Base-by-base conservation (phyloP, 2,329 filamentous ascomycete species). In the Bipolaris oryzae region DNA sequence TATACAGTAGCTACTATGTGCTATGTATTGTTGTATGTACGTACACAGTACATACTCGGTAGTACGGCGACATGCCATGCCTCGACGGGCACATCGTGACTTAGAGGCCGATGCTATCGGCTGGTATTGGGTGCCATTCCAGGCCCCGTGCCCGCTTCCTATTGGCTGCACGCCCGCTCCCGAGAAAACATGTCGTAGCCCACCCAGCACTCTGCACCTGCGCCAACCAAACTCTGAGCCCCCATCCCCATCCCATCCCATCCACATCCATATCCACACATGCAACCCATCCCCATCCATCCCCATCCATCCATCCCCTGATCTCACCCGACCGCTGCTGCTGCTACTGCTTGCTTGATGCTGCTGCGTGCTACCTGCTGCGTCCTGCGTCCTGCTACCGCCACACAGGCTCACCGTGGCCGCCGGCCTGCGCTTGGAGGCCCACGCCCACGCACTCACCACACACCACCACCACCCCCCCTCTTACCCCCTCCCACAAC, bases 171-270 rank as follows among this genome's bases (percentile, higher is more conserved):
- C 45, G 50, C 45, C 46, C 37, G 39, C 47, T 35, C 55, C 44
- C 41, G 59, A 57, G 53, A 58, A 64, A 59, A 58, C 43, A 59
- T 44, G 52, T 55, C 56, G 58, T 63, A 57, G 60, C 55, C 53
- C 62, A 62, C 55, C 33, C 33, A 34, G 33, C 33, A 34, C 33
- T 7, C 33, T 15, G 15, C 33, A 34, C 41, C 43, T 70, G 65
- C 68, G 58, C 64, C 66, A 64, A 60, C 66, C 68, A 73, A 62
- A 67, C 61, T 68, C 64, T 64, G 62, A 61, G 28, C 62, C 57
- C 63, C 61, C 56, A 23, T 42, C 39, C 10, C 21, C 20, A 54
- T 46, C 41, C 21, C 21, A 23, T 23, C 21, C 21, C 21, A 23
- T 23, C 21, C 21, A 9, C 39, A 11, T 20, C n/a, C 23, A 11